Evolutionary conservation across 1,139 yeast species (phyloP), one percentile per base, ranked within the genome.

Genomic region (Saccharomyces hybrid): DNA sequence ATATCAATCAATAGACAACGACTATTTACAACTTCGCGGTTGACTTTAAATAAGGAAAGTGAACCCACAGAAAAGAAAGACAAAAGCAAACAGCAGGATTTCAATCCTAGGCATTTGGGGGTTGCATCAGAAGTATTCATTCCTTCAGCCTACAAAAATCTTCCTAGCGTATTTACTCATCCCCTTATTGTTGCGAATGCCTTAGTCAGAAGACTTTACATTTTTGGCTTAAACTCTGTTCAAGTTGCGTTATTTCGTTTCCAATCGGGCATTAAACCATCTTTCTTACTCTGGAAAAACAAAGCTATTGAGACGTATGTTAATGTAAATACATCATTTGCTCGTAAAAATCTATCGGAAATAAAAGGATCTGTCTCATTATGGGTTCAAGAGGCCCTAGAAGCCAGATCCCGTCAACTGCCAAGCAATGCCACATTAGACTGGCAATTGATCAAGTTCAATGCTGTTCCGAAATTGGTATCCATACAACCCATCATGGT

Each of bases 381-480:
- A 26, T 85, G 87, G 78, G 88, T 82, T 2, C 83, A 78, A 59
- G 83, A 79, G 59, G 78, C 88, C 7, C 64, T 84, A 53, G 71
- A 74, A 53, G 72, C 75, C 31, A 76, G 89, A 61, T 74, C 76
- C 51, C 69, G 72, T 24, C 71, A 77, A 31, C 75, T 89, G 55
- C 96, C 97, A 21, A 69, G 73, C 16, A 76, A 78, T 57, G 75
- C 81, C 46, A 77, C 78, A 57, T 74, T 88, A 58, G 81, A 80
- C 53, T 90, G 97, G 97, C 86, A 87, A 63, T 75, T 90, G 53
- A 72, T 83, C 46, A 81, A 84, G 59, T 82, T 89, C 64, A 86
- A 82, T 61, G 73, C 77, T 31, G 79, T 82, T 53, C 97, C 97
- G 41, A 86, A 84, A 69, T 75, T 89, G 46, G 77, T 86, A 52